A percentile compares a stretch with the other conserved stretches of the same genome.
Conservation (phyloP, 2,329 filamentous ascomycete species). For the Clarireedia monteithiana region DNA sequence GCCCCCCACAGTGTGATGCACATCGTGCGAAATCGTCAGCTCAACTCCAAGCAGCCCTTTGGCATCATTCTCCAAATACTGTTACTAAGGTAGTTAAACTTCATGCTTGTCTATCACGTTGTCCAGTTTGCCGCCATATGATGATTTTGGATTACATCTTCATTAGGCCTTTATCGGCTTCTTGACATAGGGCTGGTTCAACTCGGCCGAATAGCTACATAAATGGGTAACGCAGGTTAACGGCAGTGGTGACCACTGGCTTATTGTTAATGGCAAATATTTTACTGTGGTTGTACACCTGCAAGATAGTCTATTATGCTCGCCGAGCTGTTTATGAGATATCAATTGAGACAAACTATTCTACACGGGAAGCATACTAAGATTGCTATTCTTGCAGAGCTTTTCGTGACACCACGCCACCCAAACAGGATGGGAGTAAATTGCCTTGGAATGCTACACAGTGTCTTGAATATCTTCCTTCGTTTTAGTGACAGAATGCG, state of each 20-base stretch:
- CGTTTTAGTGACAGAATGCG: not conserved
- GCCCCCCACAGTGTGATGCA: not conserved
- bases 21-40: not conserved
- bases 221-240: not conserved
- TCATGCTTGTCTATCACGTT: not conserved
- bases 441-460: conserved; percentile 2
- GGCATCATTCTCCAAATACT: not conserved
- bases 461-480: conserved; percentile 1
- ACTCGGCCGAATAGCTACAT: not conserved
- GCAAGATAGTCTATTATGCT: too few relatives aligned
- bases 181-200: conserved; percentile 5
- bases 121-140: not conserved
- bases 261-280: not conserved
- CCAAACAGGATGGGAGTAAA: not conserved
- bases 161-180: not conserved
- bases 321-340: too few relatives aligned
- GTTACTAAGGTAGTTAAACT: not conserved
- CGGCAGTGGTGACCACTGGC: not conserved
- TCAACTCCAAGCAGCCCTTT: not conserved
- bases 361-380: too few relatives aligned
- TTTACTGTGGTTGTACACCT: too few relatives aligned
- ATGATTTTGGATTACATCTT: not conserved
- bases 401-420: too few relatives aligned
- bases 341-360: too few relatives aligned
- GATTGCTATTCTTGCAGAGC: too few relatives aligned